phyloP scores from a whole-genome alignment of 2,329 filamentous ascomycete genomes.

The Orbilia blumenaviensis region DNA sequence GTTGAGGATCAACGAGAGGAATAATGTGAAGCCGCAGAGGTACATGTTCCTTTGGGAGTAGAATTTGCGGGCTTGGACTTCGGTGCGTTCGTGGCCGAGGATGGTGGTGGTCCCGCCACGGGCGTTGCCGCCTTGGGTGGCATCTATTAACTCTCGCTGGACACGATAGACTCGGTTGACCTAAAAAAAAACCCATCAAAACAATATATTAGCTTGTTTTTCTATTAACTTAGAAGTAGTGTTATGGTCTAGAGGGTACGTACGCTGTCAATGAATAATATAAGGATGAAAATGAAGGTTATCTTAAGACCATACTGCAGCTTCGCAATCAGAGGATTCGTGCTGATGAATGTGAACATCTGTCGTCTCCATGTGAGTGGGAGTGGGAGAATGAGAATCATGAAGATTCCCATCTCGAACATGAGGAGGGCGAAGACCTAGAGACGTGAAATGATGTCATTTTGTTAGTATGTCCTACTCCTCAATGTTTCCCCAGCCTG shows the following conservation, averaged over 20 bases:
- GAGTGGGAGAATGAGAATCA: slow-evolving; percentile 82
- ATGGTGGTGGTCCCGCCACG: slow-evolving; percentile 68
- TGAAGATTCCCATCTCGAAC: slow-evolving; percentile 82
- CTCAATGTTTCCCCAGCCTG: background rate
- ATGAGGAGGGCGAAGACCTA: slow-evolving; percentile 86
- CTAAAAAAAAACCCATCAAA: too few species aligned
- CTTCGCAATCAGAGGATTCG: slow-evolving; percentile 84
- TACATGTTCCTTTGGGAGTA: slow-evolving; percentile 99
- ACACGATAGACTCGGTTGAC: slow-evolving; percentile 90
- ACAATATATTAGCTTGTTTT: too few species aligned
- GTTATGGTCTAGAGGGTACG: slow-evolving; percentile 61
- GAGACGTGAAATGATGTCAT: background rate
- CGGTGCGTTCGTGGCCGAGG: slow-evolving; percentile 92
- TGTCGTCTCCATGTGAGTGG: slow-evolving; percentile 85
- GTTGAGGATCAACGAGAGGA: slow-evolving; percentile 98
- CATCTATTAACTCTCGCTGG: slow-evolving; percentile 80
- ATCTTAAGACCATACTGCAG: slow-evolving; percentile 98
- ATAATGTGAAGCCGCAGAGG: slow-evolving; percentile 98
- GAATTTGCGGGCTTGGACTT: slow-evolving; percentile 99
- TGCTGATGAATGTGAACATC: slow-evolving; percentile 95
- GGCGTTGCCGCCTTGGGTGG: slow-evolving; percentile 52
- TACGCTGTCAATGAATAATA: slow-evolving; percentile 97
- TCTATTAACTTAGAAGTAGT: background rate
- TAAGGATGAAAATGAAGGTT: slow-evolving; percentile 98
- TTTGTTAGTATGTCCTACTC: background rate